Evolutionary conservation across 2,329 filamentous ascomycete genomes (phyloP).

Genomic region (Coniosporium tulheliwenetii): DNA sequence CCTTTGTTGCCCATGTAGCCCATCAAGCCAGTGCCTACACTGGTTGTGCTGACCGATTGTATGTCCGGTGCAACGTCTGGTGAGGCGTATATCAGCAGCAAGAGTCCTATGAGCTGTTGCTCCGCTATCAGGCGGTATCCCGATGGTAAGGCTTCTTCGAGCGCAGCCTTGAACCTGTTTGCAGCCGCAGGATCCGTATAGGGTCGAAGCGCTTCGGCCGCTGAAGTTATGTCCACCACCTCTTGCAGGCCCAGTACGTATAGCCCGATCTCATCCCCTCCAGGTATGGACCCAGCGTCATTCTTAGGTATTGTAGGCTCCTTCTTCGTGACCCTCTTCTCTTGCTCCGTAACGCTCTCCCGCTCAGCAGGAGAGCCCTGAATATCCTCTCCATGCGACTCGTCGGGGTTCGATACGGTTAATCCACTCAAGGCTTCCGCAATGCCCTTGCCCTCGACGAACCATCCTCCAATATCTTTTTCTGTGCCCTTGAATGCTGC

Average conservation of each 20-base stretch:
- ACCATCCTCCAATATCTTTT: conserved; percentile 79
- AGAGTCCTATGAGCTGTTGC: conserved; percentile 73
- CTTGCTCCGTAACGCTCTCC: conserved; percentile 31
- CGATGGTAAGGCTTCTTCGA: conserved; percentile 56
- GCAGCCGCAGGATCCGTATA: conserved; percentile 59
- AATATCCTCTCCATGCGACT: conserved; percentile 7
- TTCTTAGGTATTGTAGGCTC: conserved; percentile 26
- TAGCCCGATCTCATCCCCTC: conserved; percentile 59
- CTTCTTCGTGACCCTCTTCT: conserved; percentile 27
- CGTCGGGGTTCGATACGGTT: conserved; percentile 11
- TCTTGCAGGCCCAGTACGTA: conserved; percentile 89
- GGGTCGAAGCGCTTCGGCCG: conserved; percentile 60
- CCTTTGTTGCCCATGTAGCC: conserved; percentile 97
- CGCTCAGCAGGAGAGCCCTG: conserved; percentile 15
- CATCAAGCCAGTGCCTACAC: conserved; percentile 76
- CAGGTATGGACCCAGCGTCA: conserved; percentile 32
- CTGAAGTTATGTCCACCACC: conserved; percentile 70
- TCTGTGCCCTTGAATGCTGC: conserved; percentile 72
- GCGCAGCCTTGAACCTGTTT: conserved; percentile 64
- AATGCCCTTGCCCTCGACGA: conserved; percentile 60
- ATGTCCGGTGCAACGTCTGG: conserved; percentile 59
- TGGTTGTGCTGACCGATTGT: conserved; percentile 65
- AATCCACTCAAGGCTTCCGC: conserved; percentile 46
- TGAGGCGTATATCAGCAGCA: conserved; percentile 75
- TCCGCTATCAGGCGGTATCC: conserved; percentile 65